These are phyloP conservation scores for Xylaria venustula DNA, from an alignment of 495 filamentous ascomycete genomes.

Conservation along the genomic window DNA sequence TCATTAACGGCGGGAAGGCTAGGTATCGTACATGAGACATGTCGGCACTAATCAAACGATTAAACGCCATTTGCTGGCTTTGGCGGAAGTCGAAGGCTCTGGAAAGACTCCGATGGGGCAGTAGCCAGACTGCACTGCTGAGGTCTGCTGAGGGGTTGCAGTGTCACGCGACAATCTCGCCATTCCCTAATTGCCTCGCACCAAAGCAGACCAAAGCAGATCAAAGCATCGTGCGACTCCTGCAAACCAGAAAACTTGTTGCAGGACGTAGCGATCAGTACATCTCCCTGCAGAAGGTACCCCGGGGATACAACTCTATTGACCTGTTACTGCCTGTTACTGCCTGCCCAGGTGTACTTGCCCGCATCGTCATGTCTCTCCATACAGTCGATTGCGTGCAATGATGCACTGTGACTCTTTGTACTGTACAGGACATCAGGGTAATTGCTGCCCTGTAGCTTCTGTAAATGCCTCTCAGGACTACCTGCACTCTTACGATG, in stretches of 20 bases:
- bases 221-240: conserved; percentile 8
- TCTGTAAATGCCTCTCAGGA: neutral
- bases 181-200: conserved; percentile 5
- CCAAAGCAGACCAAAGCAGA: too few species aligned
- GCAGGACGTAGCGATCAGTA: neutral
- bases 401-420: neutral
- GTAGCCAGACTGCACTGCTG: neutral
- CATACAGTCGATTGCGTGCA: conserved; percentile 1
- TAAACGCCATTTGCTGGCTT: too few species aligned
- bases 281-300: neutral
- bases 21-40: neutral
- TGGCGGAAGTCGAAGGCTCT: too few species aligned
- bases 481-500: too few species aligned
- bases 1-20: neutral
- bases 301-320: neutral
- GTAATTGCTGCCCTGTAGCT: neutral
- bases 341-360: neutral
- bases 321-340: too few species aligned
- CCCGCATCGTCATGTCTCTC: conserved; percentile 1
- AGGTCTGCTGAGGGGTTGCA: conserved; percentile 9
- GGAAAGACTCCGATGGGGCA: neutral
- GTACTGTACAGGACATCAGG: neutral
- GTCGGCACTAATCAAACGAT: neutral
- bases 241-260: neutral
- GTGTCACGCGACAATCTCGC: conserved; percentile 14